Conservation (phyloP, 2,329 filamentous ascomycete genomes). For the Ophiobolus disseminans region DNA sequence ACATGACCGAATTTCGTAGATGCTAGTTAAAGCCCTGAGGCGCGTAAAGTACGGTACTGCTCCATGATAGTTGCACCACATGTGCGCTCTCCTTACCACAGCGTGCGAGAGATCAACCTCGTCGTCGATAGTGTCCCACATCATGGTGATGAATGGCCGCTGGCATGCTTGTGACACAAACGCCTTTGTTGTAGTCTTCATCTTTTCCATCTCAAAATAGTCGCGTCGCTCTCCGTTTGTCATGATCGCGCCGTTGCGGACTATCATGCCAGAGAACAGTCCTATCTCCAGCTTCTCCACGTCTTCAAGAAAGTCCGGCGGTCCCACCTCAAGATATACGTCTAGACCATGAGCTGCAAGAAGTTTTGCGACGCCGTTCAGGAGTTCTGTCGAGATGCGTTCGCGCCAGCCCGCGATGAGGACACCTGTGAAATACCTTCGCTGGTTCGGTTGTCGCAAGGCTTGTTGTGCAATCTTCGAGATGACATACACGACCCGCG, state of each 20-base stretch:
- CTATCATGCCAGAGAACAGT: slow-evolving; percentile 39
- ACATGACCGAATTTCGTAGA: slow-evolving; percentile 30
- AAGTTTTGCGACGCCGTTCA: slow-evolving; percentile 41
- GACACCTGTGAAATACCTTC: slow-evolving; percentile 42
- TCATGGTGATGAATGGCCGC: slow-evolving; percentile 46
- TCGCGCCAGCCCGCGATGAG: slow-evolving; percentile 45
- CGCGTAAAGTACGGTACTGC: slow-evolving; percentile 40
- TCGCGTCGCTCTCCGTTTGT: slow-evolving; percentile 45
- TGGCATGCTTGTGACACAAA: slow-evolving; percentile 48
- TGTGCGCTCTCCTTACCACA: slow-evolving; percentile 43
- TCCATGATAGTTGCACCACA: slow-evolving; percentile 49
- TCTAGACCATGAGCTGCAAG: slow-evolving; percentile 42
- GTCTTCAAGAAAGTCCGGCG: slow-evolving; percentile 42
- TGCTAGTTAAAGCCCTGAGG: slow-evolving; percentile 31
- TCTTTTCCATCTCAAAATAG: slow-evolving; percentile 50
- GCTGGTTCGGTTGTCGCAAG: slow-evolving; percentile 31
- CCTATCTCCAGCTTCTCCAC: slow-evolving; percentile 33
- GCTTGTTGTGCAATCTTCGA: slow-evolving; percentile 32
- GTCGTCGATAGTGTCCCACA: slow-evolving; percentile 49
- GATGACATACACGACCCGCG: slow-evolving; percentile 33
- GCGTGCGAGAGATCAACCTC: slow-evolving; percentile 44
- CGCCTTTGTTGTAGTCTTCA: slow-evolving; percentile 47
- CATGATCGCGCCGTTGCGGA: slow-evolving; percentile 47
- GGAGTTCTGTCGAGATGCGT: slow-evolving; percentile 32
- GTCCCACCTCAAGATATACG: slow-evolving; percentile 43